These are phyloP conservation scores for Catenaria anguillulae DNA, from an alignment of 371 early-diverging fungal species.

Conservation along the genomic window DNA sequence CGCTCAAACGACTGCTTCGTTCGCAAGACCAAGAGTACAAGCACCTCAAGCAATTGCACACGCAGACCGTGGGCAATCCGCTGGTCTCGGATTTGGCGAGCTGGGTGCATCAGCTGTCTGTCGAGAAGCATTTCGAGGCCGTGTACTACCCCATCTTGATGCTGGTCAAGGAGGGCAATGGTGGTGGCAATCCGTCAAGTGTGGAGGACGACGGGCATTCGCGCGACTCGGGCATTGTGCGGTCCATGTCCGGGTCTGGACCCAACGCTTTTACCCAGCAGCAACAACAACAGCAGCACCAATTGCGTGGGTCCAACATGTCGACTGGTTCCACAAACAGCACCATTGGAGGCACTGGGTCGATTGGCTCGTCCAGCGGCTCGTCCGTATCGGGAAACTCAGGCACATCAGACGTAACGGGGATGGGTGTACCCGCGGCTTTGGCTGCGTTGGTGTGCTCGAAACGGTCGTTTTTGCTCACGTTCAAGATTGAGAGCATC, in stretches of 20 bases:
- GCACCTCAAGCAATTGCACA: background rate
- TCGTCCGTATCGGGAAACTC: background rate
- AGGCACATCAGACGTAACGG: background rate
- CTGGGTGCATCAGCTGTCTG: background rate
- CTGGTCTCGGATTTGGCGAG: background rate
- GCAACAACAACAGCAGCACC: no score
- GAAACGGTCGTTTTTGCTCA: conserved; percentile 10
- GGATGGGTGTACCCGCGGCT: background rate
- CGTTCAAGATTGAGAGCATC: conserved; percentile 12
- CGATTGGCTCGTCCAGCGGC: background rate
- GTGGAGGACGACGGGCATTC: background rate
- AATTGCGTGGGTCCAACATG: no score
- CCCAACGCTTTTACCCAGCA: no score
- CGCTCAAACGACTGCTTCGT: background rate
- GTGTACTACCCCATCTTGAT: background rate
- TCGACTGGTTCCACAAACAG: background rate
- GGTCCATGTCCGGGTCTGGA: background rate
- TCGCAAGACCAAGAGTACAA: background rate
- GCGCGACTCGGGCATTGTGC: background rate
- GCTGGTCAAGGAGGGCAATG: background rate
- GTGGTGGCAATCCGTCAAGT: background rate
- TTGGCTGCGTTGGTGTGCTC: background rate
- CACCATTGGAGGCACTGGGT: background rate
- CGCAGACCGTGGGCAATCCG: background rate
- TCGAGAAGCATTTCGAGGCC: background rate